Base-by-base conservation (phyloP, 2,329 filamentous ascomycete genomes). In the Fusarium luffae region DNA sequence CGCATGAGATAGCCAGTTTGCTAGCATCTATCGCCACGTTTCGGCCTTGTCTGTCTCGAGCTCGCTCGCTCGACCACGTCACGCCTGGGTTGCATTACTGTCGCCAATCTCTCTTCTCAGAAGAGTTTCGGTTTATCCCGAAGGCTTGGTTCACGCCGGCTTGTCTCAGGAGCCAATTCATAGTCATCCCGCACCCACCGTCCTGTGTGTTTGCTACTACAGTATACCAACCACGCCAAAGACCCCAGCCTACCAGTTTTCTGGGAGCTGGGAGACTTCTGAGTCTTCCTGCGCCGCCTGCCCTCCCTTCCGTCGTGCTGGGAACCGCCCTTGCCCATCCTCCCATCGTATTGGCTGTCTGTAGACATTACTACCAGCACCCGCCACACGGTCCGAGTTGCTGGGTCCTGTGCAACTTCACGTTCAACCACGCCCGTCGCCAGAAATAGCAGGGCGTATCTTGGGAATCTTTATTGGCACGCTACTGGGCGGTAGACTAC, bases 231-330 rank as follows among this genome's bases (percentile, higher is more conserved):
- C 49, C 32, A 28, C 49, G 49, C 34, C 49, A 52, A 52, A 51
- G 23, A 40, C 56, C 51, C 70, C 65, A 55, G 48, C 59, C 61
- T 62, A 65, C 72, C 69, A 54, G 54, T 54, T 54, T 44, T 57
- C 57, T 62, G 68, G 63, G 64, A 71, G 55, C 57, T 62, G 68
- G 63, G 64, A 71, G 55, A 61, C 56, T 64, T 65, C 67, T 74
- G 68, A 62, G 66, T 54, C 68, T 62, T 56, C 44, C 25, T 49
- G 34, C 56, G n/a, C 46, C 61, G 42, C 49, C 54, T 42, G 54
- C 67, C 68, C 70, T 70, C 73, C 72, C 63, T 74, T 63, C 73
- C 72, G 62, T 64, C 62, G 69, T 70, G 73, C 74, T 75, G 70
- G 74, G 73, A 75, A 61, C 57, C 58, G 63, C 61, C 57, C 63